phyloP scores from a whole-genome alignment of 2,329 filamentous ascomycete genomes.

The Akanthomyces muscarius region DNA sequence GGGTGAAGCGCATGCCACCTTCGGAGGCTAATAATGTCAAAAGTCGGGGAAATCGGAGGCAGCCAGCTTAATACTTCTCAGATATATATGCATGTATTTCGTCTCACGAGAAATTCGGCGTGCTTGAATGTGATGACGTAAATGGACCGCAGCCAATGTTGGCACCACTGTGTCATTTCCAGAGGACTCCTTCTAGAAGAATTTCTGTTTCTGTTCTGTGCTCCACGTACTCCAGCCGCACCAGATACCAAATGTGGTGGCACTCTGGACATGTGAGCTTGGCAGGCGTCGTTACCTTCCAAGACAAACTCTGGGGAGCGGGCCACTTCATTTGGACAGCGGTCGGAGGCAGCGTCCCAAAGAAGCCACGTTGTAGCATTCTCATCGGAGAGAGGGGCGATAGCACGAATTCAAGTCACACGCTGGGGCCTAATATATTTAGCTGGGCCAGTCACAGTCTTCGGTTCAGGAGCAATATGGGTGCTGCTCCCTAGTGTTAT shows the following conservation, averaged over 20 bases:
- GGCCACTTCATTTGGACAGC: neutral
- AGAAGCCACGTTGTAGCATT: slow-evolving; percentile 5
- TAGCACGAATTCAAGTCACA: neutral
- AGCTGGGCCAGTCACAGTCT: neutral
- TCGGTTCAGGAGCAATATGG: neutral
- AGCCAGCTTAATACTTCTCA: no score
- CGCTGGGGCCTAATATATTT: neutral
- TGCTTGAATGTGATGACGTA: neutral
- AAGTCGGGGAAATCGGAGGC: neutral
- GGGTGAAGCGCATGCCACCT: neutral
- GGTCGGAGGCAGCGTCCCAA: neutral
- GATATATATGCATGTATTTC: neutral
- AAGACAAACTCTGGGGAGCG: neutral
- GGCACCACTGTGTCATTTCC: neutral
- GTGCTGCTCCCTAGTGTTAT: neutral
- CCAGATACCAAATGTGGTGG: neutral
- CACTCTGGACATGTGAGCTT: slow-evolving; percentile 6
- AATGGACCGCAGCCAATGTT: neutral
- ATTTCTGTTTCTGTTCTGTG: neutral
- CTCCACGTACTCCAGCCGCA: neutral
- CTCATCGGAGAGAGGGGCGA: neutral
- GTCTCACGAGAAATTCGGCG: neutral
- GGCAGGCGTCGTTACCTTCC: slow-evolving; percentile 5
- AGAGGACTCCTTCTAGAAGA: neutral
- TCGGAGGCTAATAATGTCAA: neutral